Percentiles rank a stretch among this genome's conserved stretches.
Conservation (phyloP, 129 eudicot genomes). For the Silybum marianum region DNA sequence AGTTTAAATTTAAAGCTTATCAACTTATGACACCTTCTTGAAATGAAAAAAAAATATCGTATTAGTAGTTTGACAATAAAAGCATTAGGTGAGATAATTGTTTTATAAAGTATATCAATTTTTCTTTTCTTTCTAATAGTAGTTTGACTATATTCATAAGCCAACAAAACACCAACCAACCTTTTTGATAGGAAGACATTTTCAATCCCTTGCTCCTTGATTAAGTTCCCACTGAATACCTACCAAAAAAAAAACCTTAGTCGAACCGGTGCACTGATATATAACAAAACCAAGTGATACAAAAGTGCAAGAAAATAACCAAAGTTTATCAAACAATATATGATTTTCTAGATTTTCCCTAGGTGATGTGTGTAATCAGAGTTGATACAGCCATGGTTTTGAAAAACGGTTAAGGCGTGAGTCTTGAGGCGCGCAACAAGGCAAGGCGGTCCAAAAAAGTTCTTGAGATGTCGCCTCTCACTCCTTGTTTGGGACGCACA, state of each 20-base stretch:
- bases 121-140: neutral
- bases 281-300: neutral
- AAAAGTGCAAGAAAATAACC: neutral
- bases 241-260: neutral
- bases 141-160: neutral
- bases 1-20: neutral
- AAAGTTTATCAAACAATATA: neutral
- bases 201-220: neutral
- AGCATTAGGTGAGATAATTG: neutral
- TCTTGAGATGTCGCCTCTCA: too few relatives aligned
- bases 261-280: neutral
- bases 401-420: too few relatives aligned
- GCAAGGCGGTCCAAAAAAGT: too few relatives aligned
- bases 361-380: too few relatives aligned
- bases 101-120: neutral
- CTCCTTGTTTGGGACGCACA: too few relatives aligned
- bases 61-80: too few relatives aligned
- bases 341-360: too few relatives aligned
- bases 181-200: neutral
- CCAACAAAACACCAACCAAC: neutral
- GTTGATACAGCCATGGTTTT: too few relatives aligned
- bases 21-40: neutral
- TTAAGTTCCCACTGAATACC: neutral
- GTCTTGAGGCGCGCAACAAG: too few relatives aligned
- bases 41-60: neutral